Base-by-base conservation (phyloP, 306 rosid species). In the Malus domestica region DNA sequence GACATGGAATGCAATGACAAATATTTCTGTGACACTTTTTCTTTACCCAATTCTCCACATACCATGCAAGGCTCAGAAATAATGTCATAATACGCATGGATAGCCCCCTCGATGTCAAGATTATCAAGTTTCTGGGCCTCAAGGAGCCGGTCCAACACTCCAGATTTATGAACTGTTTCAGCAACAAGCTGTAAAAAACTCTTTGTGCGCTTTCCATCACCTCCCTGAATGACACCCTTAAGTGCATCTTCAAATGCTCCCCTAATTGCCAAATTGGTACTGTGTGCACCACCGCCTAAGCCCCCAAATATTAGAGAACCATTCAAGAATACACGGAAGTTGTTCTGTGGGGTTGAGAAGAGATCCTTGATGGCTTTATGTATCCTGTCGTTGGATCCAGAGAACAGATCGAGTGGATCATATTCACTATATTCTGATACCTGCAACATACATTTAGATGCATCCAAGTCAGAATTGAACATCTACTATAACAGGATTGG, bases 21-120 rank as follows among this genome's bases (percentile, higher is more conserved):
- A 82, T 82, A 86, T 70, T 30, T 88, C 64, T 81, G 79, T 29
- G 60, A 67, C 64, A 27, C 79, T 79, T 84, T 78, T 27, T 85
- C 96, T 83, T 75, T 80, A 77, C 81, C 80, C 84, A 88, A 71
- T 65, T 88, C 87, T 54, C 78, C 72, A 71, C 98, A 96, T 73
- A 89, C 86, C 83, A 60, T 59, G 85, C 99, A 96, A 57, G 85
- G 89, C 83, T 92, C 89, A 30, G 75, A 70, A 66, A 88, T 87
- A 68, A 90, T 73, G 76, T 92, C 85, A 87, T 92, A 96, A 83
- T 89, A 90, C 40, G 96, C 99, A 81, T 87, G 99, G 67, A 96
- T 88, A 38, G 87, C 99, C 72, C 99, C 99, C 75, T 96, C 98
- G 63, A 96, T 88, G 87, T 96, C 98, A 86, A 88, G 79, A 80